Evolutionary conservation across 768 basidiomycete genomes (phyloP).

Genomic region (Phlebiopsis gigantea): DNA sequence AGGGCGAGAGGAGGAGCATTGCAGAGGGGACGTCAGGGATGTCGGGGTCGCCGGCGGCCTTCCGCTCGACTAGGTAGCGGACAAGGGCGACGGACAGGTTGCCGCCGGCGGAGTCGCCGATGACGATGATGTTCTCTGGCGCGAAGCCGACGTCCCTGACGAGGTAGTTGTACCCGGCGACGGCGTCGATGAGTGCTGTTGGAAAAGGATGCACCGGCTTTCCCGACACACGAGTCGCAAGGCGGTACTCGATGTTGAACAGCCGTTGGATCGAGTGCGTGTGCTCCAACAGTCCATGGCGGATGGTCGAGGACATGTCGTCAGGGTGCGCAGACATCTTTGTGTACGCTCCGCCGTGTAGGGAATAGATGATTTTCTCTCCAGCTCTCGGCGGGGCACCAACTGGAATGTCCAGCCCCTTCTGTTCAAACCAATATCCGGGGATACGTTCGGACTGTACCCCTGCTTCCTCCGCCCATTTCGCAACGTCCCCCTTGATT

Average conservation of each 20-base stretch:
- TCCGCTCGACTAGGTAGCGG: conserved; percentile 31
- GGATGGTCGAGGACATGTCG: conserved; percentile 39
- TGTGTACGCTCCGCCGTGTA: conserved; percentile 54
- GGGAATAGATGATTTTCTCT: conserved; percentile 29
- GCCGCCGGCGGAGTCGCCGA: conserved; percentile 65
- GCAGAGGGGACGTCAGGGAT: background rate
- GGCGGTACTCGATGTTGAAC: conserved; percentile 69
- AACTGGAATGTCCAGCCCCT: conserved; percentile 11
- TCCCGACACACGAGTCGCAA: conserved; percentile 25
- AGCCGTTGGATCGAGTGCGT: conserved; percentile 38
- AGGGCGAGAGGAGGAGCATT: conserved; percentile 52
- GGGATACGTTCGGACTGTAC: conserved; percentile 27
- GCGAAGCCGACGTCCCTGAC: conserved; percentile 49
- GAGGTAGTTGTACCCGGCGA: conserved; percentile 74
- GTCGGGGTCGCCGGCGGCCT: conserved; percentile 47
- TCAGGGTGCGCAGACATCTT: conserved; percentile 51
- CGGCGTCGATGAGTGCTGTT: conserved; percentile 64
- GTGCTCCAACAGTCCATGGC: conserved; percentile 42
- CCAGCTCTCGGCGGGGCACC: conserved; percentile 22
- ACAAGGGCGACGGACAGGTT: conserved; percentile 38
- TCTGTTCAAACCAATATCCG: conserved; percentile 32
- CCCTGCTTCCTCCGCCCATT: conserved; percentile 24
- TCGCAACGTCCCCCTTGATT: conserved; percentile 27
- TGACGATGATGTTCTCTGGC: conserved; percentile 56
- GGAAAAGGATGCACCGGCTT: conserved; percentile 61